Percentiles rank a stretch among this genome's conserved stretches.
These are phyloP conservation scores for Pleoardoris graminearum DNA, from an alignment of 2,329 filamentous ascomycete genomes.

Conservation along the genomic window DNA sequence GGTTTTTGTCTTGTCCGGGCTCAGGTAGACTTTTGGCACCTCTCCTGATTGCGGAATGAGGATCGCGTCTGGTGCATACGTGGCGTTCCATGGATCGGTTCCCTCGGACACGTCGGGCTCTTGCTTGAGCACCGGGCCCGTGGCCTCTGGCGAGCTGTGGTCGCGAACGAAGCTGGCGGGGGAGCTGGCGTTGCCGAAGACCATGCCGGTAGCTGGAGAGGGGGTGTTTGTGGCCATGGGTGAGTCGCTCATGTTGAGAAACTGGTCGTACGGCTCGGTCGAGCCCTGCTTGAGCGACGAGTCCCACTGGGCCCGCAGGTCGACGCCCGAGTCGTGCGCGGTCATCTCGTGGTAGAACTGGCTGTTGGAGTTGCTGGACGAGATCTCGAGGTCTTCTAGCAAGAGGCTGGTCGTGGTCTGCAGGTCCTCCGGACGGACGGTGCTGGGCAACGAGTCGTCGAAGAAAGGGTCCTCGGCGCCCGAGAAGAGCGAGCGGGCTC, in stretches of 20 bases:
- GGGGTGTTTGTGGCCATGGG: constrained; percentile 34
- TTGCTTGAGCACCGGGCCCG: constrained; percentile 22
- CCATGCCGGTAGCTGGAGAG: constrained; percentile 28
- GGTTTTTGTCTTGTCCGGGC: constrained; percentile 64
- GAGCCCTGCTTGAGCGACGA: constrained; percentile 12
- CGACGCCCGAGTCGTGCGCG: constrained; percentile 18
- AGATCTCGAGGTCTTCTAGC: background rate
- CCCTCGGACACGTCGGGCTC: constrained; percentile 11
- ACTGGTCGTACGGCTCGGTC: constrained; percentile 11
- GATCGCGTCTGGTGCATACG: constrained; percentile 1
- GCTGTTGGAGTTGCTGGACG: background rate
- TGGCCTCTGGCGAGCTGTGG: constrained; percentile 35
- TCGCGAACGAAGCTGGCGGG: constrained; percentile 35
- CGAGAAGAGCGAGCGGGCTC: background rate
- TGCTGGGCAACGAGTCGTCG: background rate
- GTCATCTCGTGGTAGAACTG: constrained; percentile 5
- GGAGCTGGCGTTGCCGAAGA: constrained; percentile 40
- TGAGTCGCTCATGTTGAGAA: constrained; percentile 24
- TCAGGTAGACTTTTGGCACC: constrained; percentile 20
- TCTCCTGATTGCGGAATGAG: constrained; percentile 1
- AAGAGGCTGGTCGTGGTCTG: constrained; percentile 4
- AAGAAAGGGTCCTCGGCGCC: background rate
- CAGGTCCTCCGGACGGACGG: constrained; percentile 18
- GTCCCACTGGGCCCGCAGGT: constrained; percentile 10
- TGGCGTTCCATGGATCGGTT: constrained; percentile 13